A percentile compares a stretch with the other conserved stretches of the same genome.
phyloP scores from a whole-genome alignment of 148 eudicot genomes.

The Silene uniflora region DNA sequence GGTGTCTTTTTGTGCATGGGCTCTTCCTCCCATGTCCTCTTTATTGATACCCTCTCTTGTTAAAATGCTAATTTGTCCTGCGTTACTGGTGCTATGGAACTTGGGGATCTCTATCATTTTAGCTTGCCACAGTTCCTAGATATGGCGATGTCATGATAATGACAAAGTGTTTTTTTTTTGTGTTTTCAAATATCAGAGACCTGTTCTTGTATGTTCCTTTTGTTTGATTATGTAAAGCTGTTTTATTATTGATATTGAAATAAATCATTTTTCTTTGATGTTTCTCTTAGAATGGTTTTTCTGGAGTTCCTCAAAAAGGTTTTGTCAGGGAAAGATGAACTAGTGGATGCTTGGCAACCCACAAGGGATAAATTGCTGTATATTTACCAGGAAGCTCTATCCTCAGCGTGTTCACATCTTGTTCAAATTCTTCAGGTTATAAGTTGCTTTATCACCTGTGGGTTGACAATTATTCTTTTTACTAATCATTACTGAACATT shows the following conservation, averaged over 20 bases:
- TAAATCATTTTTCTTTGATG: constrained; percentile 30
- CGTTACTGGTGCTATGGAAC: background rate
- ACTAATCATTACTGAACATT: constrained; percentile 13
- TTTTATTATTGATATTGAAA: constrained; percentile 24
- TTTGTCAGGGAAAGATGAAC: constrained; percentile 44
- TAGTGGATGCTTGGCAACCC: constrained; percentile 54
- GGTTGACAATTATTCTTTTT: constrained; percentile 2
- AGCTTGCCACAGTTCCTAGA: background rate
- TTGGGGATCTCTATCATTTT: background rate
- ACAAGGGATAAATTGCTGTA: constrained; percentile 55
- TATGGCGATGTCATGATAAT: background rate
- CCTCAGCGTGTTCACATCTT: constrained; percentile 64
- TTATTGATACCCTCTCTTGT: background rate
- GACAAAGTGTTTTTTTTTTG: background rate
- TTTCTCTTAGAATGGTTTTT: constrained; percentile 61
- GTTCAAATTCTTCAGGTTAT: constrained; percentile 85
- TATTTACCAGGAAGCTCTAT: constrained; percentile 65
- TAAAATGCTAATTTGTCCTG: background rate
- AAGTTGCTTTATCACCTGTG: constrained; percentile 24
- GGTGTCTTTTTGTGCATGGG: background rate
- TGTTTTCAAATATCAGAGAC: background rate
- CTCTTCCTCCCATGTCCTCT: background rate
- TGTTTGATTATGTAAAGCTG: background rate
- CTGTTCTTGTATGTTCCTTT: constrained; percentile 2
- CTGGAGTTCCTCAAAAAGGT: constrained; percentile 76